phyloP scores from a whole-genome alignment of 2,329 filamentous ascomycete genomes.

The Xylariales sp. region DNA sequence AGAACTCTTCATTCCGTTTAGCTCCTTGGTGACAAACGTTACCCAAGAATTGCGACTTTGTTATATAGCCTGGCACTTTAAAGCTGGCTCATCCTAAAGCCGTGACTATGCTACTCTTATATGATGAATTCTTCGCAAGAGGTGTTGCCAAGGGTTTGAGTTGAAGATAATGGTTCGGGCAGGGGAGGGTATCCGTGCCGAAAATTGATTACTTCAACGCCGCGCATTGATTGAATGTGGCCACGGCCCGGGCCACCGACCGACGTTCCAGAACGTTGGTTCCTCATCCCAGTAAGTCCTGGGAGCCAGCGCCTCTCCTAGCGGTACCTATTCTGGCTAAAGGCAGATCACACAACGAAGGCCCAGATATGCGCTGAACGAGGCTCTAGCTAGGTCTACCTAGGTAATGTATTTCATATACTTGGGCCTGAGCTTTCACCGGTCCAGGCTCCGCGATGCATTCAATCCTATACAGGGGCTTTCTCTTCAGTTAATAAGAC shows the following conservation, averaged over 20 bases:
- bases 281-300: slow-evolving; percentile 34
- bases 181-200: slow-evolving; percentile 32
- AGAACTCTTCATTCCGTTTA: neutral
- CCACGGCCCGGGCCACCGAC: slow-evolving; percentile 51
- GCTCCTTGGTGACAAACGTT: neutral
- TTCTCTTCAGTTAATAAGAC: neutral
- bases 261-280: slow-evolving; percentile 52
- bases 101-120: slow-evolving; percentile 1
- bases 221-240: slow-evolving; percentile 29
- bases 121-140: neutral
- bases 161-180: slow-evolving; percentile 18
- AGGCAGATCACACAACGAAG: slow-evolving; percentile 53
- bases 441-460: slow-evolving; percentile 19
- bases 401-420: slow-evolving; percentile 13
- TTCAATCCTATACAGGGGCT: neutral
- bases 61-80: neutral
- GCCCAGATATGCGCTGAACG: slow-evolving; percentile 23
- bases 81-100: neutral
- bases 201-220: slow-evolving; percentile 30
- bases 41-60: neutral
- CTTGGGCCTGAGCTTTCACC: slow-evolving; percentile 17
- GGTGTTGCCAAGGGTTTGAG: neutral
- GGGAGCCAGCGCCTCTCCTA: slow-evolving; percentile 37
- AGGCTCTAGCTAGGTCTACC: slow-evolving; percentile 20
- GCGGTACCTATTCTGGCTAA: slow-evolving; percentile 53